These are phyloP conservation scores for Coffea humblotiana DNA, from an alignment of 305 asterid species.

Conservation along the genomic window DNA sequence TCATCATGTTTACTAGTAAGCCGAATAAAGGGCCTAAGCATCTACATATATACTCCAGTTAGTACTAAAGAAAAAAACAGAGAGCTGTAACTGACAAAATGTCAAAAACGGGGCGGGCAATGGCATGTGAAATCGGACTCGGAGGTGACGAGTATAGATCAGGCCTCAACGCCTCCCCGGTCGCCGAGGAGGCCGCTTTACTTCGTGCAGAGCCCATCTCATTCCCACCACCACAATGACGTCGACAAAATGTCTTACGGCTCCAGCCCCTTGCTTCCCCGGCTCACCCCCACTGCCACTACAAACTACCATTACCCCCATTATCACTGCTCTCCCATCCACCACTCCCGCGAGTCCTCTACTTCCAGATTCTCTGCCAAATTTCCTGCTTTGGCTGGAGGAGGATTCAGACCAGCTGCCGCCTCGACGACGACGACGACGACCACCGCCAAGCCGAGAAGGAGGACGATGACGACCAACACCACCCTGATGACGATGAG, in stretches of 20 bases:
- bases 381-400: slow-evolving; percentile 45
- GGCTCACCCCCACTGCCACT: slow-evolving; percentile 24
- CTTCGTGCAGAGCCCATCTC: slow-evolving; percentile 93
- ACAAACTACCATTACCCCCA: slow-evolving; percentile 20
- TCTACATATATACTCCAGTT: too few species aligned
- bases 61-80: too few species aligned
- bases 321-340: slow-evolving; percentile 78
- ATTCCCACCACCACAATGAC: slow-evolving; percentile 51
- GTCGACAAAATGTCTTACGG: slow-evolving; percentile 75
- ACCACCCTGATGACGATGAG: slow-evolving; percentile 17
- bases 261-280: slow-evolving; percentile 83
- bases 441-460: slow-evolving; percentile 17
- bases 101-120: slow-evolving; percentile 44
- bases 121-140: slow-evolving; percentile 91
- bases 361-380: slow-evolving; percentile 71
- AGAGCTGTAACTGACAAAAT: too few species aligned
- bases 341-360: slow-evolving; percentile 87
- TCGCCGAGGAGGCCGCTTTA: slow-evolving; percentile 71
- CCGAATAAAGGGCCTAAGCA: neutral
- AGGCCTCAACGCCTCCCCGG: slow-evolving; percentile 79
- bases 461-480: slow-evolving; percentile 31
- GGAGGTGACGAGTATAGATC: slow-evolving; percentile 66
- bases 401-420: slow-evolving; percentile 39
- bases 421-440: too few species aligned
- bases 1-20: too few species aligned